Evolutionary conservation across 345 rosid genomes (phyloP).

Genomic region (Microthlaspi erraticum): DNA sequence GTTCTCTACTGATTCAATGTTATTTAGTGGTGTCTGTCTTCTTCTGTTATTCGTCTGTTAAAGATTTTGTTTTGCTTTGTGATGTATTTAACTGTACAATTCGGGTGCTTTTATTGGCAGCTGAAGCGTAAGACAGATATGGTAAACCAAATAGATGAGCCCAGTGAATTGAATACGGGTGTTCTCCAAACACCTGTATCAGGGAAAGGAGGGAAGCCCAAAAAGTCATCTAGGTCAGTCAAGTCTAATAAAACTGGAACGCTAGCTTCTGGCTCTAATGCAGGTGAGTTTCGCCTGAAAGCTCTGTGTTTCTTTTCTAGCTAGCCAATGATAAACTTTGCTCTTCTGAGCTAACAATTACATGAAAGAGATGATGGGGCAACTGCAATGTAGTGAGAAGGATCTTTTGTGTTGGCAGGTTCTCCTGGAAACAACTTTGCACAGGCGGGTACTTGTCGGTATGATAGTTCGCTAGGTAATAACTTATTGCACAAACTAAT

Average conservation of each 20-base stretch:
- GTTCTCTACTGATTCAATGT: neutral
- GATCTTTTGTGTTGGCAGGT: slow-evolving; percentile 65
- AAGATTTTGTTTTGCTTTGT: slow-evolving; percentile 13
- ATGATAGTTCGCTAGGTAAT: slow-evolving; percentile 97
- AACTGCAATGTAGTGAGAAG: slow-evolving; percentile 31
- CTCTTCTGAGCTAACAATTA: too few relatives aligned
- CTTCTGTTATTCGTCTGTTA: slow-evolving; percentile 17
- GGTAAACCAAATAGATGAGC: slow-evolving; percentile 59
- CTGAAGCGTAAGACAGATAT: slow-evolving; percentile 78
- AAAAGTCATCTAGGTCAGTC: slow-evolving; percentile 62
- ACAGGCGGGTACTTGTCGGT: slow-evolving; percentile 85
- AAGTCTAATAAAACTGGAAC: slow-evolving; percentile 66
- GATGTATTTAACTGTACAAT: slow-evolving; percentile 30
- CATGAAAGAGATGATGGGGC: slow-evolving; percentile 20
- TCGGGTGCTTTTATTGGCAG: slow-evolving; percentile 49
- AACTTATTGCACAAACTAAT: slow-evolving; percentile 18
- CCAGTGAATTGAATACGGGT: slow-evolving; percentile 56
- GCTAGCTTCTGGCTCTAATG: slow-evolving; percentile 64
- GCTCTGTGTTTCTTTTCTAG: slow-evolving; percentile 11
- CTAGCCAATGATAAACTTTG: too few relatives aligned
- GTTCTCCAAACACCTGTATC: slow-evolving; percentile 76
- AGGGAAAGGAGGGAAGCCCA: slow-evolving; percentile 75
- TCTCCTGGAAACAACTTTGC: slow-evolving; percentile 82
- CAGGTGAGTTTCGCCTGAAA: slow-evolving; percentile 54
- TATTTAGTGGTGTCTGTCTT: slow-evolving; percentile 28